phyloP scores from a whole-genome alignment of 495 filamentous ascomycete genomes.

The Cercophora scortea region DNA sequence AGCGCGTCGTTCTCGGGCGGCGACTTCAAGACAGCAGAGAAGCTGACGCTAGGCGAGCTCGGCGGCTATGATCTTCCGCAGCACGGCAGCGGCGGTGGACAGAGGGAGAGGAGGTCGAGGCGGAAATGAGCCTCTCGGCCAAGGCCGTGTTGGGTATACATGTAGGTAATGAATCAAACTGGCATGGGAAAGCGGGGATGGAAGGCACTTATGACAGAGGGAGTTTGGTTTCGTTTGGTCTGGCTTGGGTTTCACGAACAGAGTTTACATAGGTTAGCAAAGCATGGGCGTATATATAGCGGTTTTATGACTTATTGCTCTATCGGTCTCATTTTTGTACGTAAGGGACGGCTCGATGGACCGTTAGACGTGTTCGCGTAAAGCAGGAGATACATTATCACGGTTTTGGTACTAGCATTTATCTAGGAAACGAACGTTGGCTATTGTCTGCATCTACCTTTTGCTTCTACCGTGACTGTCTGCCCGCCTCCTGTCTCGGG shows the following conservation, averaged over 20 bases:
- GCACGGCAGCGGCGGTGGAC: background rate
- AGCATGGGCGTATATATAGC: background rate
- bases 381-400: too few relatives aligned
- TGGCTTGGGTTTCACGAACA: background rate
- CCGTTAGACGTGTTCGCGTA: too few relatives aligned
- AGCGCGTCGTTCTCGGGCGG: background rate
- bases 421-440: too few relatives aligned
- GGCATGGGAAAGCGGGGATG: too few relatives aligned
- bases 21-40: slow-evolving; percentile 7
- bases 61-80: slow-evolving; percentile 6
- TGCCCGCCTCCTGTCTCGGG: too few relatives aligned
- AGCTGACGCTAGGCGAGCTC: slow-evolving; percentile 22
- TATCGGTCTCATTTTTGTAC: background rate
- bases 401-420: too few relatives aligned
- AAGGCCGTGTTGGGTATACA: too few relatives aligned
- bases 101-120: slow-evolving; percentile 4
- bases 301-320: background rate
- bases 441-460: too few relatives aligned
- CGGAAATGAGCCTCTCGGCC: background rate
- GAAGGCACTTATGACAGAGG: too few relatives aligned
- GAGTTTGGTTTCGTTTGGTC: background rate
- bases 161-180: too few relatives aligned
- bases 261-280: background rate
- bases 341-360: too few relatives aligned
- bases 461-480: too few relatives aligned